Evolutionary conservation across 768 basidiomycete species (phyloP).

Genomic region (Tylopilus cervinicoccineus): DNA sequence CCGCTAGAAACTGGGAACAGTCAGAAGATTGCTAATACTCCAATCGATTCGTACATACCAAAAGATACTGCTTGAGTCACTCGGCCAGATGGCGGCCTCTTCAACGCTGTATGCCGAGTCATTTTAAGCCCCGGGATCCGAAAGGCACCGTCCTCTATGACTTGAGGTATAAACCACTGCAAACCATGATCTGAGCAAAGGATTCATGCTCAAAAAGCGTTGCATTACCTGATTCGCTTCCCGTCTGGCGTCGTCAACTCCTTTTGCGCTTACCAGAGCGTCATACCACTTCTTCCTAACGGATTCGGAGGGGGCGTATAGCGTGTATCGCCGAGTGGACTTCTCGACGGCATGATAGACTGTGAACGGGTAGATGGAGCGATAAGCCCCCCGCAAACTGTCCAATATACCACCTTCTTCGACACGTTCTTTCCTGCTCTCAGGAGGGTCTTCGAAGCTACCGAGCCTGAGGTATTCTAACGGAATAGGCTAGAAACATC

Average conservation of each 20-base stretch:
- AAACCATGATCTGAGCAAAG: constrained; percentile 7
- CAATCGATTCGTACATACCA: constrained; percentile 38
- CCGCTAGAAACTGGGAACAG: constrained; percentile 38
- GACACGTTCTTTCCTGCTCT: constrained; percentile 57
- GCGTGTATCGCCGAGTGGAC: constrained; percentile 60
- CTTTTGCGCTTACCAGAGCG: constrained; percentile 58
- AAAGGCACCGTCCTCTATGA: constrained; percentile 61
- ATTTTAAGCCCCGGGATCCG: constrained; percentile 39
- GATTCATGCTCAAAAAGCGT: not conserved
- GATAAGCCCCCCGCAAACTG: constrained; percentile 46
- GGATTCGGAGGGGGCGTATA: constrained; percentile 59
- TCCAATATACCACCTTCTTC: constrained; percentile 60
- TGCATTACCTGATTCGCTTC: constrained; percentile 66
- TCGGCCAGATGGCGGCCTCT: constrained; percentile 48
- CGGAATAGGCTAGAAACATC: constrained; percentile 61
- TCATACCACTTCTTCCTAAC: constrained; percentile 61
- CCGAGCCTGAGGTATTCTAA: constrained; percentile 74
- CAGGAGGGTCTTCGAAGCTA: constrained; percentile 55
- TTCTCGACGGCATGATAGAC: constrained; percentile 65
- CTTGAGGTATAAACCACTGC: constrained; percentile 66
- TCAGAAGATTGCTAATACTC: not conserved
- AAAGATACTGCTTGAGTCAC: constrained; percentile 60
- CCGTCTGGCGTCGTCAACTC: constrained; percentile 56
- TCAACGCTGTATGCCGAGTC: constrained; percentile 24
- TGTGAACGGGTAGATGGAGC: constrained; percentile 70